Conservation (phyloP, 169 alveolate species). For the Theileria parva region DNA sequence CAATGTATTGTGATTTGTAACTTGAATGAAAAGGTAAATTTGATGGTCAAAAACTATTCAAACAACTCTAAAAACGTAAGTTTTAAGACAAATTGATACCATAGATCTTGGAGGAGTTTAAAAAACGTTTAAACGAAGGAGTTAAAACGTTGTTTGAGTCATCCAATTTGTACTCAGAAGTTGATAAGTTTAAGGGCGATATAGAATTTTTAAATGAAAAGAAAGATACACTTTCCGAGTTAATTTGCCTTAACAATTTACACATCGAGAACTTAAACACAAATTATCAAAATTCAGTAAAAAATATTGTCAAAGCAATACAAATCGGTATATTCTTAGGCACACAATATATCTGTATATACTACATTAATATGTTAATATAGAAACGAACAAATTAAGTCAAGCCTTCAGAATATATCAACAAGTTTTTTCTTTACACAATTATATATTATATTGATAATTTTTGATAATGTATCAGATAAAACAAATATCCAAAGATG, state of each 20-base stretch:
- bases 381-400: background rate
- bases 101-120: no score
- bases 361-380: background rate
- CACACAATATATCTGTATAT: no score
- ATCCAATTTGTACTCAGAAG: background rate
- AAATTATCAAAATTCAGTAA: background rate
- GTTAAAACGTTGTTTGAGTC: no score
- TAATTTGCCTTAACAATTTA: background rate
- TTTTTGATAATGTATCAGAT: background rate
- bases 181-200: background rate
- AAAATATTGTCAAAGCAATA: background rate
- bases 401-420: background rate
- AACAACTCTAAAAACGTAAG: background rate
- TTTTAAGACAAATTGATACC: background rate
- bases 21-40: background rate
- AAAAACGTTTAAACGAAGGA: no score
- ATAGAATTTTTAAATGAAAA: background rate
- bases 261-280: background rate
- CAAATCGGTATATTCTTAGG: background rate
- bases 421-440: background rate
- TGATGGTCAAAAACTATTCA: background rate
- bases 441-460: no score
- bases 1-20: background rate
- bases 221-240: background rate
- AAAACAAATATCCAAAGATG: constrained; percentile 12